Base-by-base conservation (phyloP, 2,329 filamentous ascomycete genomes). In the Colletotrichum orchidophilum region DNA sequence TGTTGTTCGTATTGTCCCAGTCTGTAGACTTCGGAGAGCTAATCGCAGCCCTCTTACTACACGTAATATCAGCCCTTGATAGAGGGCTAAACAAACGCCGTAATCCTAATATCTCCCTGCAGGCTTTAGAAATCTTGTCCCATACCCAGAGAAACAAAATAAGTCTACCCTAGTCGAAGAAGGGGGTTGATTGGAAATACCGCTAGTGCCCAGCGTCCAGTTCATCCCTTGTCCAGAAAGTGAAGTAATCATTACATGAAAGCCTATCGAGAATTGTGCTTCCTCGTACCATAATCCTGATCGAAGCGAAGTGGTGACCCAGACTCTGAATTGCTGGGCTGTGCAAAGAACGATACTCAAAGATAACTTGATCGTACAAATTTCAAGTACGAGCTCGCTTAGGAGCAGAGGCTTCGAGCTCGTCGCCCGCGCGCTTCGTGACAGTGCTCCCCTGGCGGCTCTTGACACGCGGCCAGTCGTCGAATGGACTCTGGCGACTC, bases 401-500 rank as follows among this genome's bases (percentile, higher is more conserved):
- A 27, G 81, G 68, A 31, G 75, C 73, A 31, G 76, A 71, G 4
- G 78, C 72, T 27, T 75, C 73, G 24, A 82, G 75, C n/a, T 72
- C 76, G 8, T 65, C 66, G 50, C 59, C 66, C 35, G 60, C 27
- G 6, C 70, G 70, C 61, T 72, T 72, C 11, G 31, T 21, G 3
- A 54, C 21, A 18, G 54, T 50, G 26, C 66, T 57, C 21, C 42
- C 70, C 12, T 62, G 66, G 79, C 82, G 77, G 75, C 81, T 83
- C 84, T 94, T 94, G 75, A 88, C 89, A 69, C 91, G 89, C 73
- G 85, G 87, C 92, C 92, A 94, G 49, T 85, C 85, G 75, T 93
- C 90, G 75, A 94, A 94, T 2, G 89, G 90, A 75, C 87, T 91
- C 68, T 82, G 83, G 74, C 82, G 77, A 54, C 76, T 76, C 70